These are phyloP conservation scores for Claviceps sp. DNA, from an alignment of 2,329 filamentous ascomycete genomes.

Conservation along the genomic window DNA sequence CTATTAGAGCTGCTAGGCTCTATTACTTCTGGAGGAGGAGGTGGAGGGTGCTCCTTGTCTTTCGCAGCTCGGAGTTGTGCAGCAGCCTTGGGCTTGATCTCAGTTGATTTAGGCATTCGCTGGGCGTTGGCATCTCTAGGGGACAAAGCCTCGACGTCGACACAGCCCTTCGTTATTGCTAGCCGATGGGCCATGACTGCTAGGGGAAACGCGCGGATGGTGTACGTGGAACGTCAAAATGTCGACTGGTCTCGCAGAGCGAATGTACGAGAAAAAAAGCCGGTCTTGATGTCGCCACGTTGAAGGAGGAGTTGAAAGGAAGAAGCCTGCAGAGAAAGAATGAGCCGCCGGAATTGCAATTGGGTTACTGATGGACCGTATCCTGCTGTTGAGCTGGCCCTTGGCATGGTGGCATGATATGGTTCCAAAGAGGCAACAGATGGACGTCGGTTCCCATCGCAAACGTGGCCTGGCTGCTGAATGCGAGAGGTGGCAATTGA, in stretches of 20 bases:
- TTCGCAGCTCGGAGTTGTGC: slow-evolving; percentile 42
- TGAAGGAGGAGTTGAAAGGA: not conserved
- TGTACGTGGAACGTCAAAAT: not conserved
- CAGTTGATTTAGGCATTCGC: slow-evolving; percentile 32
- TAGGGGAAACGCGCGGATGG: slow-evolving; percentile 3
- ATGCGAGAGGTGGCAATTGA: not conserved
- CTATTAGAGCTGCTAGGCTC: slow-evolving; percentile 57
- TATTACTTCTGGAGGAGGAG: slow-evolving; percentile 44
- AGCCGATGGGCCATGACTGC: slow-evolving; percentile 34
- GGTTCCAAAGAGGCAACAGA: not conserved
- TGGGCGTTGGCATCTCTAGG: slow-evolving; percentile 52
- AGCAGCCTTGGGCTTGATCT: slow-evolving; percentile 38
- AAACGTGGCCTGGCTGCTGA: not conserved
- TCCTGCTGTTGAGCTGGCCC: not conserved
- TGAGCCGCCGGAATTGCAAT: not conserved
- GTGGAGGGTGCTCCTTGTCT: slow-evolving; percentile 53
- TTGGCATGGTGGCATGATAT: not conserved
- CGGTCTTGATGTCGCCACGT: not conserved
- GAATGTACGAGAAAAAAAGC: not conserved
- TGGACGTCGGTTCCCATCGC: not conserved
- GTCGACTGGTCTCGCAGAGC: not conserved
- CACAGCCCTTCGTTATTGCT: slow-evolving; percentile 30
- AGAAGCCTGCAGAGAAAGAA: not conserved
- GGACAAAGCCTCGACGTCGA: slow-evolving; percentile 50
- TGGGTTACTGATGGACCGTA: not conserved